These are phyloP conservation scores for Theileria orientalis DNA, from an alignment of 169 alveolate species.

Conservation along the genomic window DNA sequence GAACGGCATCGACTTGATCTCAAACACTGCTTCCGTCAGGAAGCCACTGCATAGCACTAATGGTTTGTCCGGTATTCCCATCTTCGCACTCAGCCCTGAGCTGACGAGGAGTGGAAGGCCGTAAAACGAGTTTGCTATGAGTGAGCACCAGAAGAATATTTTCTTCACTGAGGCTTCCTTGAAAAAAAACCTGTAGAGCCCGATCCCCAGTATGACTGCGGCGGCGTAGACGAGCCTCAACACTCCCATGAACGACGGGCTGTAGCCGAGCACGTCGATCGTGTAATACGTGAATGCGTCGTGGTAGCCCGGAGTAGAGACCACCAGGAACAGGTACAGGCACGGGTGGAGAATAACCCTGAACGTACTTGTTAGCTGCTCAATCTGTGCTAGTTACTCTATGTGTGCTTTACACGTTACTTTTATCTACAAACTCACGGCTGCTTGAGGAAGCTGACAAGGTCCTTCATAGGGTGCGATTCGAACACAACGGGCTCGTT, in stretches of 20 bases:
- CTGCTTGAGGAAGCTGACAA: conserved; percentile 65
- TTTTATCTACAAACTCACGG: conserved; percentile 12
- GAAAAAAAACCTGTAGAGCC: conserved; percentile 83
- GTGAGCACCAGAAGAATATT: conserved; percentile 85
- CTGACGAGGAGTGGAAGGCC: conserved; percentile 82
- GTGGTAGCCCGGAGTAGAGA: conserved; percentile 88
- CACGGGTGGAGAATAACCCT: conserved; percentile 16
- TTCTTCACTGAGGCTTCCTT: conserved; percentile 82
- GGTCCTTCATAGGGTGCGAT: conserved; percentile 71
- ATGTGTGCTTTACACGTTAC: not conserved
- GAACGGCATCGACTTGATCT: conserved; percentile 90
- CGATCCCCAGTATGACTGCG: conserved; percentile 88
- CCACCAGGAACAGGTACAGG: conserved; percentile 42
- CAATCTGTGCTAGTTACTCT: not conserved
- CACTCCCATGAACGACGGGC: conserved; percentile 92
- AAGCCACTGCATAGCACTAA: conserved; percentile 89
- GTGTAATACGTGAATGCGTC: conserved; percentile 89
- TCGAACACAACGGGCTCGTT: conserved; percentile 55
- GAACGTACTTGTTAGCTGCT: not conserved
- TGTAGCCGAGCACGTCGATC: conserved; percentile 88
- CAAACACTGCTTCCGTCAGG: conserved; percentile 88
- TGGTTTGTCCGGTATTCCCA: conserved; percentile 87
- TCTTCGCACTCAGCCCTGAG: conserved; percentile 78
- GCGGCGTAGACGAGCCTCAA: conserved; percentile 88
- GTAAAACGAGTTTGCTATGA: conserved; percentile 80